phyloP scores from a whole-genome alignment of 306 rosid genomes.

The Fragaria nilgerrensis region DNA sequence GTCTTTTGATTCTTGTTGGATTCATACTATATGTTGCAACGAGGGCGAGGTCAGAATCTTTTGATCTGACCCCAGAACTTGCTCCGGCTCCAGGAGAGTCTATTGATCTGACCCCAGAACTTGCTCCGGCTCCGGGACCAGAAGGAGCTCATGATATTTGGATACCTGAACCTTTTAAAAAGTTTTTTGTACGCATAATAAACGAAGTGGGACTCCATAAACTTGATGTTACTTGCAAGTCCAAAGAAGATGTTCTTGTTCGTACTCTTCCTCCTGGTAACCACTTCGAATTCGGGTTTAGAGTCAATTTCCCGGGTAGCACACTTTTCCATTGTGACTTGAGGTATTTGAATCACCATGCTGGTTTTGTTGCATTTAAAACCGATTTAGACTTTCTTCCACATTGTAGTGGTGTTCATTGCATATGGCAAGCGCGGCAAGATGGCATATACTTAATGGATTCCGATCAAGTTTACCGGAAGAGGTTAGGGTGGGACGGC shows the following conservation, averaged over 20 bases:
- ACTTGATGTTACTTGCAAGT: not conserved
- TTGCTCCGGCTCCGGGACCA: no score
- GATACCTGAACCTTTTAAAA: not conserved
- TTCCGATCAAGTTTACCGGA: not conserved
- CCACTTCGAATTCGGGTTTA: not conserved
- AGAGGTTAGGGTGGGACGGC: not conserved
- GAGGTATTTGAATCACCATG: not conserved
- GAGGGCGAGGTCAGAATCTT: not conserved
- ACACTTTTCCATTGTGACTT: not conserved
- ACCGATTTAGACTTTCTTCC: not conserved
- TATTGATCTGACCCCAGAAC: not conserved
- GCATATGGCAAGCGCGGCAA: not conserved
- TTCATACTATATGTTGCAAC: not conserved
- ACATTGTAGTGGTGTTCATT: not conserved
- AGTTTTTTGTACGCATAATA: not conserved
- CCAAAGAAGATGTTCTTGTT: not conserved
- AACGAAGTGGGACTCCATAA: not conserved
- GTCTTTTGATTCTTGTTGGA: not conserved
- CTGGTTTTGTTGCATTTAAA: not conserved
- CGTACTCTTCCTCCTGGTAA: not conserved
- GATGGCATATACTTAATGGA: not conserved
- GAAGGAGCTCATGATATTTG: not conserved
- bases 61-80: no score
- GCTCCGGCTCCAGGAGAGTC: no score
- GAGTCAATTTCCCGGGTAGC: not conserved